Base-by-base conservation (phyloP, 2,329 filamentous ascomycete genomes). In the Simplicillium sp. region DNA sequence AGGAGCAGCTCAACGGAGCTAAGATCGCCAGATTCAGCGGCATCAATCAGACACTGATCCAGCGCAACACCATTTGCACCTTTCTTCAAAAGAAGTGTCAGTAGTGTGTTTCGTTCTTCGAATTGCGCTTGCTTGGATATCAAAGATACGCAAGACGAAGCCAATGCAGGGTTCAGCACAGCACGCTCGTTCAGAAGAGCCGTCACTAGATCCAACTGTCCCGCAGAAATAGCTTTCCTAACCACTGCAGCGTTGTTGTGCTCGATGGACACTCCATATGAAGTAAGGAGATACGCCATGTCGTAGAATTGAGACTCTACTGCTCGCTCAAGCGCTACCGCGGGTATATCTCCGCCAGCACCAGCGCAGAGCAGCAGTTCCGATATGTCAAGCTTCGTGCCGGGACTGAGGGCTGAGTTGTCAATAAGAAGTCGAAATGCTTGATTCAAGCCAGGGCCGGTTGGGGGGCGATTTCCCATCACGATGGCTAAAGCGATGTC, bases 331-430 rank as follows among this genome's bases (percentile, higher is more conserved):
- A 80, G 58, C 0, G 69, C 71, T 25, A 60, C 56, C 0, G 71
- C 65, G 1, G 75, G 56, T 1, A 63, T 57, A 12, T 73, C 67
- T 2, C 77, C 77, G 11, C 64, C 59, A 1, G 75, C 75, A 0
- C 77, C 76, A 1, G 72, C 75, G 40, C 75, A 78, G 2, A 82
- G 61, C 2, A 82, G 51, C 3, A 77, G 57, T 50, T 81, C 75
- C 0, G 71, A 62, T 45, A 80, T 58, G 3, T 65, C 64, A 34
- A 73, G 55, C 49, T 73, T 77, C 28, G 70, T 66, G 25, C 66
- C 63, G 0, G 69, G 66, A 6, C 62, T 64, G 14, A 75, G 61
- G 2, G 66, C 64, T 2, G 65, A 52, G 37, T 70, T 66, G 2
- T 62, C 53, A 43, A 73, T 65, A 2, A 78, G 56, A 5, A 63